A percentile compares a stretch with the other conserved stretches of the same genome.
Conservation (phyloP, 345 rosid genomes). For the Lepidium didymum region DNA sequence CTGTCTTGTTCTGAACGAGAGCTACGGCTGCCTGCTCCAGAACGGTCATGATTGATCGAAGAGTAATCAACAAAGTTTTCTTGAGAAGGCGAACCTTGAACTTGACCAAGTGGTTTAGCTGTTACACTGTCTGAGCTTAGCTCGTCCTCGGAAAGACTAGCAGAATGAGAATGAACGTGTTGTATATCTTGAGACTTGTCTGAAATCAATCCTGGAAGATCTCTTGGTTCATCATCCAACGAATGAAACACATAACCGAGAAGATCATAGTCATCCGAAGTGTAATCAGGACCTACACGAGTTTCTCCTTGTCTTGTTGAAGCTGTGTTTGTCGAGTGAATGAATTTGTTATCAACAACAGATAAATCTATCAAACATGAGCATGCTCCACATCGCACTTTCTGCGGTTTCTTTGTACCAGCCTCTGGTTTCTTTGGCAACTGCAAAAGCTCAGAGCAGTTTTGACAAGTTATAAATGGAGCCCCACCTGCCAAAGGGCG, state of each 20-base stretch:
- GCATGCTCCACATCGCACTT: conserved; percentile 73
- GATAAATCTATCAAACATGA: conserved; percentile 45
- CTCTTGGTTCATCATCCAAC: conserved; percentile 49
- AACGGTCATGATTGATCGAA: conserved; percentile 41
- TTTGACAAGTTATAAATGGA: conserved; percentile 66
- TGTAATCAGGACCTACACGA: conserved; percentile 44
- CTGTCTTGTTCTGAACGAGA: conserved; percentile 82
- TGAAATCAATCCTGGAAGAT: conserved; percentile 35
- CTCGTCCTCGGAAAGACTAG: conserved; percentile 54
- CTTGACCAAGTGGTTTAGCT: conserved; percentile 36
- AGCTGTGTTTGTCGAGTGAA: conserved; percentile 30
- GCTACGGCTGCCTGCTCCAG: conserved; percentile 79
- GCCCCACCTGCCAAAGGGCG: conserved; percentile 77
- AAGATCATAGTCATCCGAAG: conserved; percentile 84
- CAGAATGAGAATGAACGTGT: conserved; percentile 55
- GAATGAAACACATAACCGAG: conserved; percentile 76
- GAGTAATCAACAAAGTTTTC: conserved; percentile 67
- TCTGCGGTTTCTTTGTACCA: conserved; percentile 39
- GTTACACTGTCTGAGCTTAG: conserved; percentile 44
- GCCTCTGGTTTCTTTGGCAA: conserved; percentile 49
- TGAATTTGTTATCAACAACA: conserved; percentile 48
- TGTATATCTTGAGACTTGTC: conserved; percentile 59
- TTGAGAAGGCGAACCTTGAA: conserved; percentile 65
- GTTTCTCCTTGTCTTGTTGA: conserved; percentile 34
- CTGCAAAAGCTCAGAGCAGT: conserved; percentile 74